Base-by-base conservation (phyloP, 164 flowering plant species). In the Aristolochia contorta region DNA sequence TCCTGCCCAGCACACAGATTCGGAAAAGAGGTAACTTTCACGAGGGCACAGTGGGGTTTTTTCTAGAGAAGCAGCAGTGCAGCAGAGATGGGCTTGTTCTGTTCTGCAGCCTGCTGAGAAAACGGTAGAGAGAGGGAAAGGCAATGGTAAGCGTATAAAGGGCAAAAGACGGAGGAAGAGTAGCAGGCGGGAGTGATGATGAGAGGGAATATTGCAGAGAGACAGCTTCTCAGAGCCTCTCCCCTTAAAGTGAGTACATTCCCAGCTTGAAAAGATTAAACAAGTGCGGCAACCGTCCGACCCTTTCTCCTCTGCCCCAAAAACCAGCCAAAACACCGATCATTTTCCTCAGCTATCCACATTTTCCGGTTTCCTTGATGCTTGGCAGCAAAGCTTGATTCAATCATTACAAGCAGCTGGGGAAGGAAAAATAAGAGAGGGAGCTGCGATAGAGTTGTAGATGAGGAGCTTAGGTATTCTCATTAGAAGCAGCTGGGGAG, bases 301-400 rank as follows among this genome's bases (percentile, higher is more conserved):
- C 48, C 60, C 47, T 60, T 32, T 27, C 60, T 45, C 47, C 21
- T 53, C 47, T 56, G 57, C 63, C 57, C 45, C 6, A 15, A 27
- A 37, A 50, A 23, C 45, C 20, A n/a, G 50, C 6, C 61, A 49
- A 43, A 56, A 33, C 58, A 68, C 64, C 55, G 66, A 76, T 75
- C 71, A 66, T 75, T 70, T 30, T 66, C 69, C 69, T 69, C 62
- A 27, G 66, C 68, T 37, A 37, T 33, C 59, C 51, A 65, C 43
- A 62, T 46, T 74, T 47, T 25, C 47, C 61, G 76, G 87, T 82
- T 82, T 77, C 89, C 81, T 79, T 67, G 79, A 84, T 79, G 87
- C 86, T 77, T 77, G 76, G 67, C 86, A 83, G 56, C 73, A 18
- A 65, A 77, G 78, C 72, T 73, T 59, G 51, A 19, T 56, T 68